Evolutionary conservation across 192 early-diverging fungal species (phyloP).

Genomic region (Entophlyctis luteolus): DNA sequence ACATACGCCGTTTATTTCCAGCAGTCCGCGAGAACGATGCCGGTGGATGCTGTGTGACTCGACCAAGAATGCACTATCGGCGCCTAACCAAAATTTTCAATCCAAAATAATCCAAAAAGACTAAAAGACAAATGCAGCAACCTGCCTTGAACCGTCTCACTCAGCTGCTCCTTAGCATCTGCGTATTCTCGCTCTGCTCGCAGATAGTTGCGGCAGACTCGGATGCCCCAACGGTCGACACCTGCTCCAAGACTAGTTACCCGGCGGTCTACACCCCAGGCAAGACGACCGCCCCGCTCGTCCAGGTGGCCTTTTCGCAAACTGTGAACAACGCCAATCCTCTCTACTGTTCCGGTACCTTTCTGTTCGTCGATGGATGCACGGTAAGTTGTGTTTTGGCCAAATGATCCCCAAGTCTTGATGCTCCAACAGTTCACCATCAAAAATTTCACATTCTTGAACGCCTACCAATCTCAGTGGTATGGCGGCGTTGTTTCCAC

Average conservation of each 20-base stretch:
- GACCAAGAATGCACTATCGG: too few species aligned
- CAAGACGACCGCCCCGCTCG: neutral
- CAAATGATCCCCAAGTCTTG: too few species aligned
- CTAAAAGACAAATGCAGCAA: too few species aligned
- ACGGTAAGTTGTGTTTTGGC: constrained; percentile 4
- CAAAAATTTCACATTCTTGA: constrained; percentile 31
- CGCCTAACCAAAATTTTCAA: too few species aligned
- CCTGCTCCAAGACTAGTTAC: constrained; percentile 9
- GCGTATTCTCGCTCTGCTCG: too few species aligned
- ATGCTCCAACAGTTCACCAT: constrained; percentile 18
- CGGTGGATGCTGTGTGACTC: too few species aligned
- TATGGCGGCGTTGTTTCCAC: constrained; percentile 24
- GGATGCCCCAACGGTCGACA: constrained; percentile 9
- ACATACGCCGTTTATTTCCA: too few species aligned
- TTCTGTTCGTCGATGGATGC: constrained; percentile 28
- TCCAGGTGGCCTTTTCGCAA: constrained; percentile 11
- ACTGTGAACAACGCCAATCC: constrained; percentile 7
- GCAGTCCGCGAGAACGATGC: too few species aligned
- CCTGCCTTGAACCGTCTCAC: too few species aligned
- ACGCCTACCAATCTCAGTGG: constrained; percentile 24
- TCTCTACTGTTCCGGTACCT: constrained; percentile 21
- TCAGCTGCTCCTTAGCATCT: too few species aligned
- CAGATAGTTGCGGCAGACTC: too few species aligned
- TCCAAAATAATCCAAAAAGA: too few species aligned
- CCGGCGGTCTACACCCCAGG: constrained; percentile 7